These are phyloP conservation scores for Atkinsonella texensis DNA, from an alignment of 2,329 filamentous ascomycete species.

Conservation along the genomic window DNA sequence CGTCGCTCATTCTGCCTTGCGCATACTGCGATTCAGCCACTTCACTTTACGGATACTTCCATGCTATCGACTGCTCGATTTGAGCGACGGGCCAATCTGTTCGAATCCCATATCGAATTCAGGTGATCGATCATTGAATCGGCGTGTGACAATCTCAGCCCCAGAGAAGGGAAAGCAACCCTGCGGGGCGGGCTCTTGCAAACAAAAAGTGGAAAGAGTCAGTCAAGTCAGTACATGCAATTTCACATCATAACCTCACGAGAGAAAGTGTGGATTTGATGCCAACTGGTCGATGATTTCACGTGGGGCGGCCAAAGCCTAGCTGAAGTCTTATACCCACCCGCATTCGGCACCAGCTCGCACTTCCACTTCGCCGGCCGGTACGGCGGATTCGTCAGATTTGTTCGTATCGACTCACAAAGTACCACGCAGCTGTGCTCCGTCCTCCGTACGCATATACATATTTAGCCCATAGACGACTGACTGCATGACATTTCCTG, in stretches of 20 bases:
- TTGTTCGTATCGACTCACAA: no score
- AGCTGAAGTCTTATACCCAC: neutral
- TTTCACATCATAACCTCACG: neutral
- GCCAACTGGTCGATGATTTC: no score
- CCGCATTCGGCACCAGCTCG: neutral
- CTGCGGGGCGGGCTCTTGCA: neutral
- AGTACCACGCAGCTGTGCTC: no score
- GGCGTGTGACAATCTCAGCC: neutral
- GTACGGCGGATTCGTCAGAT: no score
- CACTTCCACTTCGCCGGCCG: no score
- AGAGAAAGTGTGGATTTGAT: neutral
- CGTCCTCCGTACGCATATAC: no score
- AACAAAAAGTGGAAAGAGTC: neutral
- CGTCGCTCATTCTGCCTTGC: neutral
- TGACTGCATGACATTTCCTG: no score
- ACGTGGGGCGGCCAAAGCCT: neutral
- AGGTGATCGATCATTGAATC: slow-evolving; percentile 1
- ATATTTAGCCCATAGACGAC: no score
- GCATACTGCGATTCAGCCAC: neutral
- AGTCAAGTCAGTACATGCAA: no score
- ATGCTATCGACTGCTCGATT: neutral
- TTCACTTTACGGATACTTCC: neutral
- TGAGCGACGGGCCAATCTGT: neutral
- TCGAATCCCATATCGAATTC: slow-evolving; percentile 1
- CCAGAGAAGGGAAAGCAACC: neutral